phyloP scores from a whole-genome alignment of 345 rosid species.

The Brassica carinata region DNA sequence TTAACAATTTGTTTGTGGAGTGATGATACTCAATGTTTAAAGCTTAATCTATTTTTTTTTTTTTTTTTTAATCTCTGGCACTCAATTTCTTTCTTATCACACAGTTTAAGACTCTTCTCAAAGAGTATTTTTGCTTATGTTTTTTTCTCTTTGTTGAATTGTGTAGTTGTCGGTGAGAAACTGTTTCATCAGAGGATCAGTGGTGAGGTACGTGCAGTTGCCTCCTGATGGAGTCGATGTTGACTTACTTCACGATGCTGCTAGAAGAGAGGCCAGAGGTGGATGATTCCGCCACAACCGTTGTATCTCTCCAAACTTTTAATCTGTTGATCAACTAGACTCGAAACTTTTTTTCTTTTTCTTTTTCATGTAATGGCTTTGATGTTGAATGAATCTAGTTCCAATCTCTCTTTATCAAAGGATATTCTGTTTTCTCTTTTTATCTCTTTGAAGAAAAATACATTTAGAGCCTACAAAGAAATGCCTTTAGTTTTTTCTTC shows the following conservation, averaged over 20 bases:
- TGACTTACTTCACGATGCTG: constrained; percentile 96
- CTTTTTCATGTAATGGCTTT: constrained; percentile 34
- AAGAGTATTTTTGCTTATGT: background rate
- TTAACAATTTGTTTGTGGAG: background rate
- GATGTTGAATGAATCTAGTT: constrained; percentile 23
- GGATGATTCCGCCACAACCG: constrained; percentile 46
- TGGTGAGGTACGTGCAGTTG: constrained; percentile 93
- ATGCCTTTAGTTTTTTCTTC: background rate
- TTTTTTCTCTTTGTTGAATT: constrained; percentile 15
- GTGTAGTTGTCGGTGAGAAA: constrained; percentile 96
- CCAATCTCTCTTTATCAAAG: constrained; percentile 8
- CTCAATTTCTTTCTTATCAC: background rate
- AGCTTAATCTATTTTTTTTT: background rate
- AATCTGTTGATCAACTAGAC: background rate
- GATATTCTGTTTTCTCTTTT: background rate
- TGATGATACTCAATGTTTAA: background rate
- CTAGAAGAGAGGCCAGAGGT: constrained; percentile 99
- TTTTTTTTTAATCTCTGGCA: background rate
- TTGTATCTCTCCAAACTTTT: constrained; percentile 26
- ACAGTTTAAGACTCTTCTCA: background rate
- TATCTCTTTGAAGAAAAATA: background rate
- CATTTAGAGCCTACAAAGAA: background rate
- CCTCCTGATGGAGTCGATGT: constrained; percentile 97
- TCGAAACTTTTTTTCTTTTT: background rate
- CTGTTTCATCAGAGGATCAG: constrained; percentile 98